A percentile compares a stretch with the other conserved stretches of the same genome.
Conservation (phyloP, 768 basidiomycete genomes). For the Suillus subluteus region DNA sequence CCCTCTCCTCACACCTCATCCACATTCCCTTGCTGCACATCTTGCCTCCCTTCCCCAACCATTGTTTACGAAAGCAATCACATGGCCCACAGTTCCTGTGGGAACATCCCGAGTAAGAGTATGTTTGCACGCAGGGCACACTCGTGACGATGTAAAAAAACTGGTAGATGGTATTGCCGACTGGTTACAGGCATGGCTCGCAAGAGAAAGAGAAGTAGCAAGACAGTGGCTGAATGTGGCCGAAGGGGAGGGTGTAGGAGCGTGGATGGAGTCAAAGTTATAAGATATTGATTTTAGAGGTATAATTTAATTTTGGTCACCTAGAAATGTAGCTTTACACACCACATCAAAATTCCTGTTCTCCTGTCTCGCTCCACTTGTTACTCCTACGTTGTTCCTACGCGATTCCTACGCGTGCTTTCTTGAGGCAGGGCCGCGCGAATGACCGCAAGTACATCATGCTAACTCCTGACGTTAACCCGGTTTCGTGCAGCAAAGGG, state of each 20-base stretch:
- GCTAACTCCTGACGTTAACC: not conserved
- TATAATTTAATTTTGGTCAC: not conserved
- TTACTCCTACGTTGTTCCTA: not conserved
- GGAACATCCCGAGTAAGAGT: conserved; percentile 85
- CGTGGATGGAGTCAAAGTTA: conserved; percentile 36
- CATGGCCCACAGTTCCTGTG: conserved; percentile 88
- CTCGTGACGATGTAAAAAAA: conserved; percentile 58
- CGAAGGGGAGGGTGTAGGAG: conserved; percentile 18
- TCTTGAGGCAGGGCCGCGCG: not conserved
- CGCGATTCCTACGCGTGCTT: not conserved
- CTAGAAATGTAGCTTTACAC: not conserved
- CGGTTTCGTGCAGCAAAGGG: not conserved
- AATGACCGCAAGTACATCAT: not conserved
- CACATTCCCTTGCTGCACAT: conserved; percentile 69
- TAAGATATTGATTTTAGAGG: conserved; percentile 8
- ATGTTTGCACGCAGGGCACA: conserved; percentile 86
- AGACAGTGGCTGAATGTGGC: conserved; percentile 20
- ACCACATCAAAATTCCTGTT: not conserved
- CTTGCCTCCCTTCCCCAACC: conserved; percentile 17
- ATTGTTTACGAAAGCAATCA: conserved; percentile 76
- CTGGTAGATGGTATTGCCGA: conserved; percentile 53
- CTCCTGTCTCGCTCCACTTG: not conserved
- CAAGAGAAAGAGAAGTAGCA: conserved; percentile 3
- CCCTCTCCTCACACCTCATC: conserved; percentile 77
- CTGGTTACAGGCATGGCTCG: conserved; percentile 49